These are phyloP conservation scores for Candida smagusa DNA, from an alignment of 1,139 yeast species.

Conservation along the genomic window DNA sequence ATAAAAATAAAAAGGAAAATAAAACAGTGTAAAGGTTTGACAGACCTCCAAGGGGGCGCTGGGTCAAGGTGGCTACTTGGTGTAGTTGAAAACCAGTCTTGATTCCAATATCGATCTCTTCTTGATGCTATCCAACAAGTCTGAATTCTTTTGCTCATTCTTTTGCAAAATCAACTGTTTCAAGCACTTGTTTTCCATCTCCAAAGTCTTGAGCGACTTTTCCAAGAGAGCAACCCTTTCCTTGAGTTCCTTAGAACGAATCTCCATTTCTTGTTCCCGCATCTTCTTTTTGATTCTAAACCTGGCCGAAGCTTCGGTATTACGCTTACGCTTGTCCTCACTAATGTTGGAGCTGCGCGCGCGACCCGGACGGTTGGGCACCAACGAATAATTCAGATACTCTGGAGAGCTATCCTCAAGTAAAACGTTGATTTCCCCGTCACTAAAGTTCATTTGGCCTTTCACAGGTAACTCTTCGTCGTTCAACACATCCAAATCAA, in stretches of 20 bases:
- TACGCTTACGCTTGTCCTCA: conserved; percentile 51
- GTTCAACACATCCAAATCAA: conserved; percentile 44
- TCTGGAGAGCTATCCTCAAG: not conserved
- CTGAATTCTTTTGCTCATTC: conserved; percentile 39
- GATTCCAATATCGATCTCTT: conserved; percentile 36
- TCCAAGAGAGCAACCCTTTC: conserved; percentile 39
- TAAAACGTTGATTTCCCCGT: not conserved
- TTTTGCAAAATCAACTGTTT: conserved; percentile 48
- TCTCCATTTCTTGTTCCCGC: conserved; percentile 58
- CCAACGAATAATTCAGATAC: not conserved
- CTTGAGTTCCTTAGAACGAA: conserved; percentile 42
- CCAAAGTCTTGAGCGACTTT: conserved; percentile 47
- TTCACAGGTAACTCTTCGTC: conserved; percentile 19
- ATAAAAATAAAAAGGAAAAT: conserved; percentile 1
- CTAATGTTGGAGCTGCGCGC: conserved; percentile 13
- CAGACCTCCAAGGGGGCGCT: conserved; percentile 2
- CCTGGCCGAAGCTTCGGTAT: conserved; percentile 63
- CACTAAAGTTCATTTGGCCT: conserved; percentile 4
- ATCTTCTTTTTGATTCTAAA: conserved; percentile 60
- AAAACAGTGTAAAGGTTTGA: conserved; percentile 6
- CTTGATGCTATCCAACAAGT: conserved; percentile 40
- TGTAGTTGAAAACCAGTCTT: conserved; percentile 30
- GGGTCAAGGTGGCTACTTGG: conserved; percentile 16
- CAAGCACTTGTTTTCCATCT: conserved; percentile 78
- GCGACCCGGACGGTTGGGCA: not conserved